Evolutionary conservation across 2,329 filamentous ascomycete species (phyloP), one percentile per base, ranked within the genome.

Genomic region (Escovopsis weberi): DNA sequence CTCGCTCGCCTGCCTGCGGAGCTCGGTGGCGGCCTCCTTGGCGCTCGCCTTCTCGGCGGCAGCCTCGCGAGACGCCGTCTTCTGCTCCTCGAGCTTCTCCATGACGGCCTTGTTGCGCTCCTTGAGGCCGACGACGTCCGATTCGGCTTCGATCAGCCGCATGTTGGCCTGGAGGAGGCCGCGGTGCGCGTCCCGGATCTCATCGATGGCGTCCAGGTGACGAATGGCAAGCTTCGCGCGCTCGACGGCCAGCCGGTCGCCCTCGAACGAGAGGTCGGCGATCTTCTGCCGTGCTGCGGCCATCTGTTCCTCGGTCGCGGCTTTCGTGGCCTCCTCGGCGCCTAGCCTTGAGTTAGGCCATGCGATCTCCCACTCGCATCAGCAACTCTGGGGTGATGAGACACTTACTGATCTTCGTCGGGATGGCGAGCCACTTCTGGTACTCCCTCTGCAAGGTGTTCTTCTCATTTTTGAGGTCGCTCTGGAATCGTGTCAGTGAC

Each of bases 121-220:
- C 51, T 75, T 74, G n/a, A 95, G 67, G 6, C 74, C 74, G 37
- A 76, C 69, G 3, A 82, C 60, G 53, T 98, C 91, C 0, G 87
- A 95, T n/a, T 69, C 60, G 1, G 86, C 88, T 65, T 98, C 91
- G 28, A 93, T 73, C 1, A 74, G 64, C 47, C 78, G 70, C 37
- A 95, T 69, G 50, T 84, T 74, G 2, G 75, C 77, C 52, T 88
- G 78, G 12, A 88, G 60, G 10, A 85, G 63, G 12, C 73, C 71
- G 38, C 80, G 69, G 41, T 83, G 76, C 6, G 76, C 69, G 39
- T 67, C 60, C 12, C 75, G 74, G 37, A 94, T 71, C 18, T 61
- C 55, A n/a, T 72, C 69, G 7, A 93, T 71, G 4, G 74, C 66
- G 49, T 74, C 70, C 58, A 79, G 65, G 50, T 72, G 70, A 35